Percentiles rank a stretch among this genome's conserved stretches.
Evolutionary conservation across 768 basidiomycete genomes (phyloP).

Genomic region (Neoboletus magnificus): DNA sequence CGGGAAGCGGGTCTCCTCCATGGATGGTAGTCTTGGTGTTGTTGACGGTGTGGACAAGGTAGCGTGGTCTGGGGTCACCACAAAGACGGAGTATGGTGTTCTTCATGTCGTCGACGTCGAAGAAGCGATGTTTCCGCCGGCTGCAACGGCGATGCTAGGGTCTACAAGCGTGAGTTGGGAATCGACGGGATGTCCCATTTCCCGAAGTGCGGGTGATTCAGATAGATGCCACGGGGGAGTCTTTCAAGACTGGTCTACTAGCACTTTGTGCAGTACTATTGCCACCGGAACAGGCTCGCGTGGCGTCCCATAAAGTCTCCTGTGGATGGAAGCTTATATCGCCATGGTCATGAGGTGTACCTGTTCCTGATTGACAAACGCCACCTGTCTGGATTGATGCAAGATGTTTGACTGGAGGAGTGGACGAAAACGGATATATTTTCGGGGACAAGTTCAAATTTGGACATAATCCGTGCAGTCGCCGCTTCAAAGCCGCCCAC

Average conservation of each 20-base stretch:
- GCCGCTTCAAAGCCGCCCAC: slow-evolving; percentile 17
- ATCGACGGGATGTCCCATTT: background rate
- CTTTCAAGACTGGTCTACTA: background rate
- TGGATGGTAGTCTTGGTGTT: background rate
- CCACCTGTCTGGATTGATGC: too few relatives aligned
- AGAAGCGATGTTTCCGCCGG: background rate
- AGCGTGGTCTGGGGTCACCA: background rate
- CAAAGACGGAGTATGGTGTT: background rate
- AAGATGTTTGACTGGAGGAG: too few relatives aligned
- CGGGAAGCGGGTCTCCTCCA: background rate
- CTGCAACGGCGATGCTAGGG: too few relatives aligned
- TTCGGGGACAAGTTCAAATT: slow-evolving; percentile 3
- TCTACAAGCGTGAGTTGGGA: background rate
- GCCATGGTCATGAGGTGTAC: too few relatives aligned
- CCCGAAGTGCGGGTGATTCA: background rate
- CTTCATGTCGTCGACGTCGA: slow-evolving; percentile 4
- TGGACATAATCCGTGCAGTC: slow-evolving; percentile 8
- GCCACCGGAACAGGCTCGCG: background rate
- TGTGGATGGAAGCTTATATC: too few relatives aligned
- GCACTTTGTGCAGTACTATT: too few relatives aligned
- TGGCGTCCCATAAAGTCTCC: background rate
- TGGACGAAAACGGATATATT: background rate
- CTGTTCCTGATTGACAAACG: too few relatives aligned
- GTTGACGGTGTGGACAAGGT: background rate
- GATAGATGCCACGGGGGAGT: background rate